Evolutionary conservation across 768 basidiomycete genomes (phyloP).

Genomic region (Boletus vermiculosoides): DNA sequence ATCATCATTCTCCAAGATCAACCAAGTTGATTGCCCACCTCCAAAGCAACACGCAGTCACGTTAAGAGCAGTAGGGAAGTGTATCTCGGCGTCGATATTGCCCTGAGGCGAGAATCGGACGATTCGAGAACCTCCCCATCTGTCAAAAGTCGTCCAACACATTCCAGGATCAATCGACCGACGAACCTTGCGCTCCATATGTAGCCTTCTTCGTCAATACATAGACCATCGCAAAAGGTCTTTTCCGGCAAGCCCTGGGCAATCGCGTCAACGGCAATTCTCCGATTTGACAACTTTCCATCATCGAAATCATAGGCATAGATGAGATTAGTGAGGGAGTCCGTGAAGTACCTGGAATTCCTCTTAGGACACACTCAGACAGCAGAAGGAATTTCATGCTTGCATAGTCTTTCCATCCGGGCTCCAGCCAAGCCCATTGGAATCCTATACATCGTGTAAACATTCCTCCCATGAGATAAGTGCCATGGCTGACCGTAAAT

Average conservation of each 20-base stretch:
- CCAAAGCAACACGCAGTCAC: constrained; percentile 72
- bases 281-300: constrained; percentile 55
- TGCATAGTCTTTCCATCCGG: constrained; percentile 21
- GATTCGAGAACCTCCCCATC: constrained; percentile 64
- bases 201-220: constrained; percentile 59
- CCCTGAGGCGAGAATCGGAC: constrained; percentile 57
- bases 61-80: constrained; percentile 60
- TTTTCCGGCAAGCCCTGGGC: constrained; percentile 48
- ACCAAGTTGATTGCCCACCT: constrained; percentile 17
- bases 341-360: constrained; percentile 62
- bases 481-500: constrained; percentile 52
- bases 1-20: constrained; percentile 2
- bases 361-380: constrained; percentile 9
- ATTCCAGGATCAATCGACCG: constrained; percentile 20
- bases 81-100: constrained; percentile 51
- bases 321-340: constrained; percentile 63
- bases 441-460: constrained; percentile 9
- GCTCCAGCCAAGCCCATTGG: constrained; percentile 25
- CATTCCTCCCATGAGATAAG: constrained; percentile 4
- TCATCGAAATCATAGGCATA: constrained; percentile 54
- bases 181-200: constrained; percentile 60
- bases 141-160: constrained; percentile 20
- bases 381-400: constrained; percentile 6
- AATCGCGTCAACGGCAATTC: constrained; percentile 56
- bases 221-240: constrained; percentile 64